These are phyloP conservation scores for Cutaneotrichosporon daszewskae DNA, from an alignment of 1,284 basidiomycete species.

Conservation along the genomic window DNA sequence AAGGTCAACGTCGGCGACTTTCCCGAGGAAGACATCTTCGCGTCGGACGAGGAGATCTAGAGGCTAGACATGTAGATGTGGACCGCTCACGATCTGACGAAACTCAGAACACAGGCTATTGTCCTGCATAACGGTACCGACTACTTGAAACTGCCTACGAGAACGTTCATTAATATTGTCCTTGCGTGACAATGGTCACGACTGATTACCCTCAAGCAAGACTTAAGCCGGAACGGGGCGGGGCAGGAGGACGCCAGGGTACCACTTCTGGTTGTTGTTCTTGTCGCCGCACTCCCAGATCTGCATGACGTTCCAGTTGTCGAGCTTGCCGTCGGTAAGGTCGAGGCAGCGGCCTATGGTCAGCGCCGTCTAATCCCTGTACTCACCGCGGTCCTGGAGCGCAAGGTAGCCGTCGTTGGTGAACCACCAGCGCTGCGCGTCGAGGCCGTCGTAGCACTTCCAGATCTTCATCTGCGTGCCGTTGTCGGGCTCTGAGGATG, in stretches of 20 bases:
- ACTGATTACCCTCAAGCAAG: not conserved
- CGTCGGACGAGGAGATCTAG: slow-evolving; percentile 70
- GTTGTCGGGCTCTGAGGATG: too few relatives aligned
- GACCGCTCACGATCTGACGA: too few relatives aligned
- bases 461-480: slow-evolving; percentile 20
- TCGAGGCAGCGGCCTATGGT: too few relatives aligned
- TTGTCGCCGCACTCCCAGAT: slow-evolving; percentile 20
- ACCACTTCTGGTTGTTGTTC: slow-evolving; percentile 21
- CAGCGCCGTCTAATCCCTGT: slow-evolving; percentile 24
- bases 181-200: not conserved
- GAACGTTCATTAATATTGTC: not conserved
- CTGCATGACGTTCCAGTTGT: slow-evolving; percentile 22
- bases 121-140: not conserved
- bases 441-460: slow-evolving; percentile 5
- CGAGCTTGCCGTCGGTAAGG: too few relatives aligned
- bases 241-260: too few relatives aligned
- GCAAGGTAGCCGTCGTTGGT: slow-evolving; percentile 15
- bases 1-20: slow-evolving; percentile 79
- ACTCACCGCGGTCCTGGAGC: slow-evolving; percentile 17
- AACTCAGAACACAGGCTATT: too few relatives aligned
- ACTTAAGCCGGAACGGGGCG: not conserved
- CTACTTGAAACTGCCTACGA: not conserved
- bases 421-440: slow-evolving; percentile 22
- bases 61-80: not conserved
- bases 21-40: slow-evolving; percentile 66